Percentiles rank a stretch among this genome's conserved stretches.
Evolutionary conservation across 129 eudicot species (phyloP).

Genomic region (Saposhnikovia divaricata): DNA sequence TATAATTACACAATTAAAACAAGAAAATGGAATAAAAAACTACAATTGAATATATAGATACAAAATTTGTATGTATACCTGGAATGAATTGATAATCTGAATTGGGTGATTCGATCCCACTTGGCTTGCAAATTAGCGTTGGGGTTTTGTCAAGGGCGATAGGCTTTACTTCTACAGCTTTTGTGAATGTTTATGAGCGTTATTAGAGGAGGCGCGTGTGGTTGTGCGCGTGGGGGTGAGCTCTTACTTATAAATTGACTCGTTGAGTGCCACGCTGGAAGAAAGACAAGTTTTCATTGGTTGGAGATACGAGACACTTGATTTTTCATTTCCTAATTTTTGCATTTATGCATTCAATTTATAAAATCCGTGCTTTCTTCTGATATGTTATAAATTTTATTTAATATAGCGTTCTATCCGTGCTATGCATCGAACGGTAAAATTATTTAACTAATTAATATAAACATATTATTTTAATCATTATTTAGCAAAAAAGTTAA

Average conservation of each 20-base stretch:
- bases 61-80: neutral
- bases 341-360: too few relatives aligned
- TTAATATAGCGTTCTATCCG: too few relatives aligned
- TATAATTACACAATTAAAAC: neutral
- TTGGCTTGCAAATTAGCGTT: neutral
- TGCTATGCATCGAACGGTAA: too few relatives aligned
- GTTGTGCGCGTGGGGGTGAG: neutral
- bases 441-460: too few relatives aligned
- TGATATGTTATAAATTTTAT: too few relatives aligned
- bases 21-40: neutral
- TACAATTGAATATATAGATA: neutral
- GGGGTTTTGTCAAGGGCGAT: constrained; percentile 4
- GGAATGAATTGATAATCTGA: neutral
- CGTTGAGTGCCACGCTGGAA: constrained; percentile 12
- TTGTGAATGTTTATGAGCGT: too few relatives aligned
- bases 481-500: too few relatives aligned
- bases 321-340: neutral
- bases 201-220: neutral
- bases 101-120: constrained; percentile 4
- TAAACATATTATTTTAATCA: too few relatives aligned
- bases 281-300: constrained; percentile 2
- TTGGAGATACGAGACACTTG: constrained; percentile 10
- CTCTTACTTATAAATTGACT: neutral
- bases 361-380: too few relatives aligned
- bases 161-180: neutral